Evolutionary conservation across 23 red algal genomes (phyloP), one percentile per base, ranked within the genome.

Genomic region (Gracilariopsis chorda): DNA sequence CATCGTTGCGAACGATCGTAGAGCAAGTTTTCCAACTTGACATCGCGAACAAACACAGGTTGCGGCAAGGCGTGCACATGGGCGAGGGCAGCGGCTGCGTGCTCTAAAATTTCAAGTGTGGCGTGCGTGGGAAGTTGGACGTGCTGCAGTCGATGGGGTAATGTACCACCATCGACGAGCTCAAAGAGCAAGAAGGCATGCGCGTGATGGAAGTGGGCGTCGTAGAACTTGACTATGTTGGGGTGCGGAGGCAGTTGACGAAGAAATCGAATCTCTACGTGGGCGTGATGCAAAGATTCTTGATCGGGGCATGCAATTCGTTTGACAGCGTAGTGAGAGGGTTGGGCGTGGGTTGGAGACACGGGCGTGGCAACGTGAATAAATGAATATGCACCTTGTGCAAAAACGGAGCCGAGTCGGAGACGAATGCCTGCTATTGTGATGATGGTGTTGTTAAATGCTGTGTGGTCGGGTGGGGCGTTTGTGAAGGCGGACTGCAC

Each of bases 1-100:
- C 86, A 80, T 24, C 21, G 20, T 25, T 78, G 45, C 8, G 42
- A 17, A 39, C 58, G 64, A 51, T 94, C 92, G 44, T 88, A 85
- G 14, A 98, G 56, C 1, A 98, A 52, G 59, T 98, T 98, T 49
- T 98, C 96, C 64, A 98, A 57, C 53, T 98, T 98, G 61, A 98
- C 76, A 51, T 98, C 96, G 59, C 96, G 83, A 75, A 92, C 61
- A 24, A 77, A 51, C 21, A 98, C 59, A 7, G 96, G 68, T 10
- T 92, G 96, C 23, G 11, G 46, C 39, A 83, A 78, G 28, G 78
- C 53, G 52, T 98, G 96, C 51, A 98, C 49, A 53, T 90, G 89
- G 12, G 51, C 83, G 36, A 98, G 35, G 65, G 85, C 90, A 23
- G 78, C 36, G 14, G 67, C 48, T 8, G 85, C 29, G 28, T 98